Evolutionary conservation across 2,329 filamentous ascomycete genomes (phyloP).

Genomic region (Berkeleyomyces rouxiae): DNA sequence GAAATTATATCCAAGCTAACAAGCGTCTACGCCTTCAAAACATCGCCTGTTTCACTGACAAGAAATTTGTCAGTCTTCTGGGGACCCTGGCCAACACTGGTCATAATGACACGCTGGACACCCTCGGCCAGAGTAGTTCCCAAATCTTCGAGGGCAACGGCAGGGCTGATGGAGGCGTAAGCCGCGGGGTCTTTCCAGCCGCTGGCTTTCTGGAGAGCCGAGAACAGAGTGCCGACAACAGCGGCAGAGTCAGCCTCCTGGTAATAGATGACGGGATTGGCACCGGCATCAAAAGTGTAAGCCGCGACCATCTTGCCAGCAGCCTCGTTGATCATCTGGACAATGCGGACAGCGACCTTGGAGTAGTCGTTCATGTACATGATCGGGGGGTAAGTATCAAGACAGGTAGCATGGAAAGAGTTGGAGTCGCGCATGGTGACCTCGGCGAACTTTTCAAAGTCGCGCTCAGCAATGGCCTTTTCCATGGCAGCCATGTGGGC

Average conservation of each 20-base stretch:
- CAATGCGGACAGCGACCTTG: slow-evolving; percentile 68
- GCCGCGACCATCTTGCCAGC: slow-evolving; percentile 71
- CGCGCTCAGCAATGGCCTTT: slow-evolving; percentile 55
- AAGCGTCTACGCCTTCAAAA: slow-evolving; percentile 9
- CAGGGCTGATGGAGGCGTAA: slow-evolving; percentile 29
- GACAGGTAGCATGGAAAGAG: slow-evolving; percentile 85
- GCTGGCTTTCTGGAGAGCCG: slow-evolving; percentile 41
- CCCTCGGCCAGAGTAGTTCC: slow-evolving; percentile 54
- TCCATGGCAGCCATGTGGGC: slow-evolving; percentile 73
- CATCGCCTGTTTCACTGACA: slow-evolving; percentile 45
- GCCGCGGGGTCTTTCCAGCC: slow-evolving; percentile 52
- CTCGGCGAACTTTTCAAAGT: slow-evolving; percentile 76
- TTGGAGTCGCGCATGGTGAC: slow-evolving; percentile 96
- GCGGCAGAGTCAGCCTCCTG: slow-evolving; percentile 57
- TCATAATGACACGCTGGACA: slow-evolving; percentile 78
- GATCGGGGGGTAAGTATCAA: slow-evolving; percentile 92
- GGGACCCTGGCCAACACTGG: slow-evolving; percentile 79
- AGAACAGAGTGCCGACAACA: slow-evolving; percentile 66
- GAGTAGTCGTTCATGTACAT: slow-evolving; percentile 97
- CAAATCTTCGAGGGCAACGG: slow-evolving; percentile 44
- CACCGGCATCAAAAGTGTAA: slow-evolving; percentile 94
- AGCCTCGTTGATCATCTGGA: slow-evolving; percentile 71
- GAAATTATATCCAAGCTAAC: neutral
- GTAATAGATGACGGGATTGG: slow-evolving; percentile 95
- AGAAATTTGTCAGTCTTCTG: slow-evolving; percentile 62